These are phyloP conservation scores for Oropetium thomaeum DNA, from an alignment of 176 grass and related monocot genomes.

Conservation along the genomic window DNA sequence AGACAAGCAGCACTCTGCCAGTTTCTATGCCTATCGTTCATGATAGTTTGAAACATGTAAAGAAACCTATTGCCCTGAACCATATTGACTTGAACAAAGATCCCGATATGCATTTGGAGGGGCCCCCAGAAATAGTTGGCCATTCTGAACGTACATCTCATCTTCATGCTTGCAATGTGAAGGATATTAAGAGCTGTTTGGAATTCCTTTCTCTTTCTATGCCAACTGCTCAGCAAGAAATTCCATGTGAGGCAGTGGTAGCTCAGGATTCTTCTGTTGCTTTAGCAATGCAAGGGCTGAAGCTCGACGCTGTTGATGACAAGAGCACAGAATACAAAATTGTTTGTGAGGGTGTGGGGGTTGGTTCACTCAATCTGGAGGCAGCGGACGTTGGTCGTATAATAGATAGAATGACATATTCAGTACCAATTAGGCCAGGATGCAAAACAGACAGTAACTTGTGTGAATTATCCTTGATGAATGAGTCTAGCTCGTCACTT, in stretches of 20 bases:
- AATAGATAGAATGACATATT: neutral
- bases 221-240: slow-evolving; percentile 36
- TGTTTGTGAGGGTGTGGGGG: slow-evolving; percentile 20
- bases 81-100: slow-evolving; percentile 45
- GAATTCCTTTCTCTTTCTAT: slow-evolving; percentile 38
- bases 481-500: slow-evolving; percentile 39
- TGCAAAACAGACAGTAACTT: slow-evolving; percentile 5
- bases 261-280: slow-evolving; percentile 30
- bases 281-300: slow-evolving; percentile 23
- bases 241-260: slow-evolving; percentile 13
- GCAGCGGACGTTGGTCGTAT: neutral
- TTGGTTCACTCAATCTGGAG: neutral
- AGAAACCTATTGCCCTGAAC: slow-evolving; percentile 7
- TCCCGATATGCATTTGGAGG: slow-evolving; percentile 22
- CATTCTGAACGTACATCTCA: slow-evolving; percentile 20
- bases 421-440: slow-evolving; percentile 10
- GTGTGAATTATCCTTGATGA: neutral
- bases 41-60: slow-evolving; percentile 39
- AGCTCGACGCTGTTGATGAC: slow-evolving; percentile 24
- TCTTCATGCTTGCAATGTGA: slow-evolving; percentile 29
- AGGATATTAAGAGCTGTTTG: slow-evolving; percentile 34
- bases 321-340: slow-evolving; percentile 11
- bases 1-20: slow-evolving; percentile 18
- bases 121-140: slow-evolving; percentile 7
- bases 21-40: slow-evolving; percentile 6